phyloP scores from a whole-genome alignment of 1,284 basidiomycete genomes.

The Ceratobasidium sp. region DNA sequence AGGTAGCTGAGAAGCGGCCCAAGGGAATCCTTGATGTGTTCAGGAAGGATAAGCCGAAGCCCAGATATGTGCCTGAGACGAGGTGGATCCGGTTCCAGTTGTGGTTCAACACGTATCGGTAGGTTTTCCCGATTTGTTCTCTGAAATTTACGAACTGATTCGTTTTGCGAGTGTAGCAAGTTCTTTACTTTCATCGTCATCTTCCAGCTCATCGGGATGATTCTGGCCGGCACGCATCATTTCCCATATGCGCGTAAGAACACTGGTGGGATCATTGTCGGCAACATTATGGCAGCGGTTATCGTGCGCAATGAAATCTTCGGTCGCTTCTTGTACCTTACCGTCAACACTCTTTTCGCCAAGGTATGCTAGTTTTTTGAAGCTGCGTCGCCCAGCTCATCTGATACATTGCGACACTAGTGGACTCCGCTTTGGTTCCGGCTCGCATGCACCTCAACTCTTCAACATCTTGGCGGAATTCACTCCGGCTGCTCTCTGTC shows the following conservation, averaged over 20 bases:
- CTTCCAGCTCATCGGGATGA: slow-evolving; percentile 67
- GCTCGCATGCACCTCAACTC: slow-evolving; percentile 64
- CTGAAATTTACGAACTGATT: neutral
- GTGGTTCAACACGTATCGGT: slow-evolving; percentile 69
- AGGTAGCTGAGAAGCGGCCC: neutral
- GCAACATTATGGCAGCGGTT: slow-evolving; percentile 62
- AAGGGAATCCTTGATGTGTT: neutral
- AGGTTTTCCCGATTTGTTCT: slow-evolving; percentile 5
- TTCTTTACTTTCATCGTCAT: slow-evolving; percentile 66
- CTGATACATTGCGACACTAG: too few species aligned
- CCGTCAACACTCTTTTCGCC: slow-evolving; percentile 66
- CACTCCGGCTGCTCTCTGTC: slow-evolving; percentile 75
- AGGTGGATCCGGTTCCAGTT: slow-evolving; percentile 64
- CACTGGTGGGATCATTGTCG: slow-evolving; percentile 68
- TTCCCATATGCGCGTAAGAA: slow-evolving; percentile 68
- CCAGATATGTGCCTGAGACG: slow-evolving; percentile 39
- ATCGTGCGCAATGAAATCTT: slow-evolving; percentile 70
- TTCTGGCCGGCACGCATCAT: slow-evolving; percentile 65
- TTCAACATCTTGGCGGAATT: slow-evolving; percentile 75
- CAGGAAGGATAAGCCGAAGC: slow-evolving; percentile 42
- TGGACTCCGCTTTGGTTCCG: slow-evolving; percentile 73
- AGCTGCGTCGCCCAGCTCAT: too few species aligned
- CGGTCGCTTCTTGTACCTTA: slow-evolving; percentile 63
- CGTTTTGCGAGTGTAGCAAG: slow-evolving; percentile 53
- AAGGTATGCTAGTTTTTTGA: slow-evolving; percentile 55